Conservation (phyloP, 768 basidiomycete genomes). For the Thelephora aurantiotincta region DNA sequence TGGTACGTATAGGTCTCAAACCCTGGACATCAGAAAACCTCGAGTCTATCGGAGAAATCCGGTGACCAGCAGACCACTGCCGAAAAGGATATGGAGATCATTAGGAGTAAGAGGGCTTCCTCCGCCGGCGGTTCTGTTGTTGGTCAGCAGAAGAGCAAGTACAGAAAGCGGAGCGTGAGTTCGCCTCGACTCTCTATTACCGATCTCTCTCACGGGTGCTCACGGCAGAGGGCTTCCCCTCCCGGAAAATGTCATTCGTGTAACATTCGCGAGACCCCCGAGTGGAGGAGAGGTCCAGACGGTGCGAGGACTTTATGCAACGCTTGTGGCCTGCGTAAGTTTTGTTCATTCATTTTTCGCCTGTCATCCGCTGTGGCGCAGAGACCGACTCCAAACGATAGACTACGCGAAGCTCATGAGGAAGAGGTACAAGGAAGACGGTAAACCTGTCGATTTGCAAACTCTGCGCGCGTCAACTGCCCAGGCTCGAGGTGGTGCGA, state of each 20-base stretch:
- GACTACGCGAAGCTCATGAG: constrained; percentile 79
- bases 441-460: constrained; percentile 58
- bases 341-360: neutral
- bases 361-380: neutral
- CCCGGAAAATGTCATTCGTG: constrained; percentile 83
- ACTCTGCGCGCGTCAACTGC: constrained; percentile 47
- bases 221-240: constrained; percentile 61
- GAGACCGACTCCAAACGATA: constrained; percentile 13
- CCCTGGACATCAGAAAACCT: no score
- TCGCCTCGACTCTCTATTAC: constrained; percentile 5
- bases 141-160: constrained; percentile 60
- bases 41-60: no score
- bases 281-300: constrained; percentile 77
- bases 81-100: constrained; percentile 77
- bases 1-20: no score
- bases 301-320: constrained; percentile 77
- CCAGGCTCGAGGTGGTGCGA: constrained; percentile 10
- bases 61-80: constrained; percentile 37
- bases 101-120: constrained; percentile 64
- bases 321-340: constrained; percentile 75
- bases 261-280: constrained; percentile 79
- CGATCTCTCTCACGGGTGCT: constrained; percentile 8
- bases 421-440: constrained; percentile 60
- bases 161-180: constrained; percentile 76
- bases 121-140: constrained; percentile 37